These are phyloP conservation scores for Scheffersomyces stambukii DNA, from an alignment of 1,139 yeast species.

Conservation along the genomic window DNA sequence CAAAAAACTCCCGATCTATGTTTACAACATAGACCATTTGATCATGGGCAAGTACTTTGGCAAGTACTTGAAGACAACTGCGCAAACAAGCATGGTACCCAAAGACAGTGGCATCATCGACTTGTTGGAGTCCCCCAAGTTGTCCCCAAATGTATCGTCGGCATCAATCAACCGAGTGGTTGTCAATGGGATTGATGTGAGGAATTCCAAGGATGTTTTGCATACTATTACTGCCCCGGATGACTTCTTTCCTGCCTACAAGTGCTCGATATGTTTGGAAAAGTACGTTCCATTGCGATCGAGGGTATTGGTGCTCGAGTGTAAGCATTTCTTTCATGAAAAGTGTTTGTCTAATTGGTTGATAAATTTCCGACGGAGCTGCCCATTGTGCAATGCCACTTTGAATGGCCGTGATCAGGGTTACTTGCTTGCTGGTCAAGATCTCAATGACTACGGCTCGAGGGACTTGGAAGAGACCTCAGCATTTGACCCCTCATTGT, in stretches of 20 bases:
- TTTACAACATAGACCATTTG: conserved; percentile 35
- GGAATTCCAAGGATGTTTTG: conserved; percentile 15
- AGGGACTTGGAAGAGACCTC: conserved; percentile 15
- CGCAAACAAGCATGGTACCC: conserved; percentile 15
- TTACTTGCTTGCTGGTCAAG: conserved; percentile 19
- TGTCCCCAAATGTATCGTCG: conserved; percentile 16
- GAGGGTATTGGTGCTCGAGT: conserved; percentile 36
- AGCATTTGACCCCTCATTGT: conserved; percentile 6
- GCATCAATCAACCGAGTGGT: conserved; percentile 17
- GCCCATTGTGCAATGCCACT: conserved; percentile 41
- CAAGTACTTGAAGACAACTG: conserved; percentile 24
- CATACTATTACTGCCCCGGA: conserved; percentile 28
- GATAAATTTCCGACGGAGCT: conserved; percentile 39
- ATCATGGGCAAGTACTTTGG: conserved; percentile 23
- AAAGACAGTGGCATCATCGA: conserved; percentile 6
- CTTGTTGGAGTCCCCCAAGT: conserved; percentile 10
- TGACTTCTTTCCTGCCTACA: conserved; percentile 38
- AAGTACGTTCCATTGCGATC: conserved; percentile 34
- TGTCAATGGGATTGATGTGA: conserved; percentile 32
- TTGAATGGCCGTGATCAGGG: conserved; percentile 11
- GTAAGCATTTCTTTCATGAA: conserved; percentile 45
- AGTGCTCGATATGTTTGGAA: conserved; percentile 46
- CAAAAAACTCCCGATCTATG: conserved; percentile 34
- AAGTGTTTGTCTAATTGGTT: conserved; percentile 44
- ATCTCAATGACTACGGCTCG: conserved; percentile 14